Evolutionary conservation across 2,329 filamentous ascomycete species (phyloP), one percentile per base, ranked within the genome.

Genomic region (Fusarium penzigii): DNA sequence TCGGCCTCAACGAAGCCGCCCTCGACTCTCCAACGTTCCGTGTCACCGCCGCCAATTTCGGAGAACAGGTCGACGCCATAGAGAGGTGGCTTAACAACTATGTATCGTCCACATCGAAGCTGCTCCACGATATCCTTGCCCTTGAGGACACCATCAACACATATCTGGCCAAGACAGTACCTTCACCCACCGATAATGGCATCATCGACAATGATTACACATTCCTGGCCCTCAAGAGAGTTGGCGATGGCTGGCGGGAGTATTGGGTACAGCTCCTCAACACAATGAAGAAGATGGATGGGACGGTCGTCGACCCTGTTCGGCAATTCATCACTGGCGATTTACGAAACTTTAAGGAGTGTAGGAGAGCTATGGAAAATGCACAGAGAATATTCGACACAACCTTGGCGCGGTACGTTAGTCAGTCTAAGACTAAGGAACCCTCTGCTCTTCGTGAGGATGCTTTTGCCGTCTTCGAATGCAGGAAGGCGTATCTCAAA

Each of bases 21-120:
- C 88, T 97, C 75, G 94, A 99, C 74, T 97, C 92, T 39, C 94
- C 94, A 25, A 95, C 92, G 36, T 97, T 97, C 72, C 90, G 94
- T 59, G 90, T 92, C 43, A 90, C 90, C 17, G 84, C 90, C 40
- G 76, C 88, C 43, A 91, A 97, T 75, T 96, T 96, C 68, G 82
- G 85, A 57, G 94, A 97, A 60, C 93, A 99, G 75, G 84, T 96
- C 65, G 94, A 97, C 60, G 82, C 85, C 50, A 83, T 97, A 53
- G 94, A 97, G 73, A 86, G 84, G 80, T 99, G 94, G 94, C 88
- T 99, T 29, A 92, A 82, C 40, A 75, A 75, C 47, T 84, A 84
- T 59, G 74, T 78, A 44, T 75, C 75, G 57, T 77, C 79, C 43
- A 81, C 80, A 9, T 73, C 78, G 43, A 83, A 79, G 65, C 72